Conservation (phyloP, 2,329 filamentous ascomycete species). For the Hortaea sp. region DNA sequence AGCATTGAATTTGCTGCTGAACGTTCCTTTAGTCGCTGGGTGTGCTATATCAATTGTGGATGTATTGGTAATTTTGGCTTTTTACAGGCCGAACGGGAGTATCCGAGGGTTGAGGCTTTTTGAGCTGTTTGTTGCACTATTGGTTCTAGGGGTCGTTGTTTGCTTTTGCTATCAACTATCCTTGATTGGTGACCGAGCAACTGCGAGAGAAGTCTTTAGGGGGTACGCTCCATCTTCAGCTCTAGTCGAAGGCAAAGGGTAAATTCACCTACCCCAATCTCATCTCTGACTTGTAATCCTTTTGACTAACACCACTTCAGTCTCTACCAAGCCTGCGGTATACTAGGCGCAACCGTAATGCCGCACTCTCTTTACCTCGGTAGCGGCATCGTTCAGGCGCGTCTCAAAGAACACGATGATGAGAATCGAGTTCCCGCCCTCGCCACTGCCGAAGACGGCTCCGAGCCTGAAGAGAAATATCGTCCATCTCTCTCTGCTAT, state of each 20-base stretch:
- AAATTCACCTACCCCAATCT: no score
- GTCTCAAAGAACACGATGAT: conserved; percentile 54
- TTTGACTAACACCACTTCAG: no score
- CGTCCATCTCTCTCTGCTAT: conserved; percentile 32
- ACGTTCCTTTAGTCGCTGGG: conserved; percentile 56
- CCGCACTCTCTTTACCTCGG: conserved; percentile 60
- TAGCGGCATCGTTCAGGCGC: conserved; percentile 58
- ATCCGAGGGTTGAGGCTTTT: conserved; percentile 52
- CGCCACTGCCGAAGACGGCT: no score
- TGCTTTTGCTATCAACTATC: conserved; percentile 64
- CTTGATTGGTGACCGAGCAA: conserved; percentile 45
- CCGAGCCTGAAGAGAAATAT: no score
- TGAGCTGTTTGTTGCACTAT: conserved; percentile 51
- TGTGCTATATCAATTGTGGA: conserved; percentile 60
- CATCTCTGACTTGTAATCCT: no score
- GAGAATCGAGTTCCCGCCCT: conserved; percentile 14
- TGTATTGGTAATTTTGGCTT: conserved; percentile 57
- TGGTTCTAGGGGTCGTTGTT: conserved; percentile 59
- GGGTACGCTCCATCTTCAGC: conserved; percentile 56
- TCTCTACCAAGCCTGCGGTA: conserved; percentile 63
- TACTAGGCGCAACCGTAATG: conserved; percentile 68
- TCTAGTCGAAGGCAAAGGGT: conserved; percentile 49
- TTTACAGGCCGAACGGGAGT: conserved; percentile 50
- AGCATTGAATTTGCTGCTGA: conserved; percentile 51
- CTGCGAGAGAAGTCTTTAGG: conserved; percentile 49